phyloP scores from a whole-genome alignment of 495 filamentous ascomycete species.

The Entonaema liquescens region DNA sequence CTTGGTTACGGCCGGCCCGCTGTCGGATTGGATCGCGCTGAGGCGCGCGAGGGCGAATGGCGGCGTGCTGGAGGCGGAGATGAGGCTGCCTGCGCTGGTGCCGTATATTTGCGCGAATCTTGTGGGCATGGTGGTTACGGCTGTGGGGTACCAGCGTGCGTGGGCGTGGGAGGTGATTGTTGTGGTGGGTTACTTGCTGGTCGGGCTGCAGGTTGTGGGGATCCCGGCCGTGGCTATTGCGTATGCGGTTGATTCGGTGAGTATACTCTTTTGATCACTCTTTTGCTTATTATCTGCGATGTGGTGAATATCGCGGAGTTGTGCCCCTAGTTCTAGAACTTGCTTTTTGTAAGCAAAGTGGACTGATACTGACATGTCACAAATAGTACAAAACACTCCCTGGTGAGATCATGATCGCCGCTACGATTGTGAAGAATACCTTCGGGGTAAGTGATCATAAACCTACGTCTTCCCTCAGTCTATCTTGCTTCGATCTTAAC shows the following conservation, averaged over 20 bases:
- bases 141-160: constrained; percentile 66
- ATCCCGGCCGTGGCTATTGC: constrained; percentile 58
- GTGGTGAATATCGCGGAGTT: background rate
- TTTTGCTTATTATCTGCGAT: background rate
- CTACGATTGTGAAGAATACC: constrained; percentile 67
- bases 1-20: constrained; percentile 64
- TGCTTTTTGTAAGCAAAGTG: background rate
- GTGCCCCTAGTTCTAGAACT: background rate
- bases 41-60: constrained; percentile 60
- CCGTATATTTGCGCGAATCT: constrained; percentile 64
- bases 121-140: constrained; percentile 66
- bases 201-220: constrained; percentile 66
- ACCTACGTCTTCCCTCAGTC: background rate
- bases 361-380: background rate
- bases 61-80: constrained; percentile 72
- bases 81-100: constrained; percentile 68
- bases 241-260: constrained; percentile 50
- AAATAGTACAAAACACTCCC: constrained; percentile 64
- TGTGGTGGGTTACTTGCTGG: constrained; percentile 62
- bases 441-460: constrained; percentile 48
- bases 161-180: constrained; percentile 66
- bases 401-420: constrained; percentile 65
- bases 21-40: constrained; percentile 67
- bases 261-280: constrained; percentile 33
- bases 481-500: background rate